A percentile compares a stretch with the other conserved stretches of the same genome.
Conservation (phyloP, 1,284 basidiomycete species). For the Neolentinus lepideus region DNA sequence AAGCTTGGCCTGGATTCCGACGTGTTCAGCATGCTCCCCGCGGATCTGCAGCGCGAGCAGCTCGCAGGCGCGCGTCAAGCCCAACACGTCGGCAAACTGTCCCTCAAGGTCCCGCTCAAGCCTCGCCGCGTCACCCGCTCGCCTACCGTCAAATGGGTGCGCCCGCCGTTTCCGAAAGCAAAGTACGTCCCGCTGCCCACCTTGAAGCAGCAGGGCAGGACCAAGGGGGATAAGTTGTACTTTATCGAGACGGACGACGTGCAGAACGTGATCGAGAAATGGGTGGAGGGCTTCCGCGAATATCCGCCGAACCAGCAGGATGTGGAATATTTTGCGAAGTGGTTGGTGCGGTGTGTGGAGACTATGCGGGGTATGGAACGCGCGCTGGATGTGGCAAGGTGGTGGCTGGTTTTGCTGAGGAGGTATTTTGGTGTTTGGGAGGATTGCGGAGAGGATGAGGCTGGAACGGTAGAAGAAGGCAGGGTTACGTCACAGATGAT, state of each 20-base stretch:
- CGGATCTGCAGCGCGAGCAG: slow-evolving; percentile 67
- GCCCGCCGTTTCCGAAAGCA: slow-evolving; percentile 41
- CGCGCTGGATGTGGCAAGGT: slow-evolving; percentile 63
- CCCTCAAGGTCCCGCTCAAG: slow-evolving; percentile 40
- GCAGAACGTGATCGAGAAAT: slow-evolving; percentile 58
- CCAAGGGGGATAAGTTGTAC: slow-evolving; percentile 42
- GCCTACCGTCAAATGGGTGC: slow-evolving; percentile 25
- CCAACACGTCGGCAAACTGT: slow-evolving; percentile 17
- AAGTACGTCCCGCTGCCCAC: slow-evolving; percentile 41
- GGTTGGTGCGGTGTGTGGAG: slow-evolving; percentile 60
- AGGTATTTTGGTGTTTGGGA: slow-evolving; percentile 51
- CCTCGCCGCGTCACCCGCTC: slow-evolving; percentile 22
- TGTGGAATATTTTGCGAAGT: slow-evolving; percentile 63
- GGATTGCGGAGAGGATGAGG: slow-evolving; percentile 24
- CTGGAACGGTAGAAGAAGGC: slow-evolving; percentile 19
- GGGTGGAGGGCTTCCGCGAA: slow-evolving; percentile 59
- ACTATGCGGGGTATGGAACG: slow-evolving; percentile 48
- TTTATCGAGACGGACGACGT: slow-evolving; percentile 63
- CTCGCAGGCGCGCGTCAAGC: slow-evolving; percentile 47
- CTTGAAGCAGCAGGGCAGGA: slow-evolving; percentile 47
- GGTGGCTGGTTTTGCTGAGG: slow-evolving; percentile 68
- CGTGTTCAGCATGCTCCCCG: slow-evolving; percentile 61
- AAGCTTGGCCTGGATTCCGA: slow-evolving; percentile 64
- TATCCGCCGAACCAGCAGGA: slow-evolving; percentile 62
- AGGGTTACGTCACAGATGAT: slow-evolving; percentile 29